Conservation (phyloP, 306 rosid species). For the Rosa rugosa region DNA sequence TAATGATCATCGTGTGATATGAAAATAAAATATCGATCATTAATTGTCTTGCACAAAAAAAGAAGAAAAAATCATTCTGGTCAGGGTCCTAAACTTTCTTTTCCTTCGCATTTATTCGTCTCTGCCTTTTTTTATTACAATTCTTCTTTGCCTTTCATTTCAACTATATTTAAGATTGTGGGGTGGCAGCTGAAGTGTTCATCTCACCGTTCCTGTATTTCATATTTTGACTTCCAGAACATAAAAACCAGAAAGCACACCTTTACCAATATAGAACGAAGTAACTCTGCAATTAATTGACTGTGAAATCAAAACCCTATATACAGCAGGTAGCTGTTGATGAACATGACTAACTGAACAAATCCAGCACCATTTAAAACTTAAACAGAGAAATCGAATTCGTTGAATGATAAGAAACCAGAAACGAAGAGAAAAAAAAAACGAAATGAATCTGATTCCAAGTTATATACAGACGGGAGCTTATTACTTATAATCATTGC, state of each 20-base stretch:
- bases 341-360: neutral
- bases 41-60: neutral
- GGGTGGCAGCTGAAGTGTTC: slow-evolving; percentile 6
- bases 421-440: neutral
- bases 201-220: neutral
- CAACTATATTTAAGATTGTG: neutral
- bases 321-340: neutral
- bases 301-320: neutral
- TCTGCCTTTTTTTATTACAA: neutral
- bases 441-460: neutral
- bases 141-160: neutral
- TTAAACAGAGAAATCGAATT: neutral
- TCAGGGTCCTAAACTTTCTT: neutral
- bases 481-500: neutral
- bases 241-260: neutral
- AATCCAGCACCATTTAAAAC: neutral
- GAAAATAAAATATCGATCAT: neutral
- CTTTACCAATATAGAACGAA: neutral
- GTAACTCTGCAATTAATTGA: neutral
- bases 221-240: neutral
- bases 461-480: neutral
- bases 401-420: neutral
- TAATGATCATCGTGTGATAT: neutral
- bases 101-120: neutral
- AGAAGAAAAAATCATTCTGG: neutral